These are phyloP conservation scores for Tuber magnatum DNA, from an alignment of 495 filamentous ascomycete species.

Conservation along the genomic window DNA sequence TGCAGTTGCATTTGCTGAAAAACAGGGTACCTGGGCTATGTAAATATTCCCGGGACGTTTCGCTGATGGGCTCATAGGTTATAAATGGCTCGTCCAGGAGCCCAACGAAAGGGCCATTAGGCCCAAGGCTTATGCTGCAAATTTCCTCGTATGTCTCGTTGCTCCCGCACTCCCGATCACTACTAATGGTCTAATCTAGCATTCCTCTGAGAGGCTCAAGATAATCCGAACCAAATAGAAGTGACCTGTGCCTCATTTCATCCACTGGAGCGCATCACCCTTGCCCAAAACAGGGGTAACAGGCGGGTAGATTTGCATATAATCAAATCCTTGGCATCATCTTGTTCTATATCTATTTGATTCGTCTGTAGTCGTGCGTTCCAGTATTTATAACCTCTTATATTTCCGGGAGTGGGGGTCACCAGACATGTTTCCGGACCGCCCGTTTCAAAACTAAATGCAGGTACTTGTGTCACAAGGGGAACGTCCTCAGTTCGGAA, in stretches of 20 bases:
- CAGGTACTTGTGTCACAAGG: background rate
- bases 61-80: slow-evolving; percentile 46
- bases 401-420: background rate
- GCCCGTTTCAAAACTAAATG: background rate
- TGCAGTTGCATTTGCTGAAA: slow-evolving; percentile 89
- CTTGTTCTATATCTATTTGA: background rate
- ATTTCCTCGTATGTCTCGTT: slow-evolving; percentile 55
- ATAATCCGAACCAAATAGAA: slow-evolving; percentile 82
- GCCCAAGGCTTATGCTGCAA: slow-evolving; percentile 93
- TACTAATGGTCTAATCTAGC: slow-evolving; percentile 34
- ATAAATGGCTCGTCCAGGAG: slow-evolving; percentile 98
- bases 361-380: background rate
- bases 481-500: background rate
- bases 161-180: background rate
- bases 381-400: background rate
- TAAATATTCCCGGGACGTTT: background rate
- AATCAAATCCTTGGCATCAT: slow-evolving; percentile 10
- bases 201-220: slow-evolving; percentile 79
- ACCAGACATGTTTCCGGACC: background rate
- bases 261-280: background rate
- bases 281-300: background rate
- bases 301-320: slow-evolving; percentile 21
- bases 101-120: slow-evolving; percentile 77
- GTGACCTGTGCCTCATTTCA: background rate
- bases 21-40: slow-evolving; percentile 55